Percentiles rank a stretch among this genome's conserved stretches.
phyloP scores from a whole-genome alignment of 305 asterid species.

The Fraxinus albicans region DNA sequence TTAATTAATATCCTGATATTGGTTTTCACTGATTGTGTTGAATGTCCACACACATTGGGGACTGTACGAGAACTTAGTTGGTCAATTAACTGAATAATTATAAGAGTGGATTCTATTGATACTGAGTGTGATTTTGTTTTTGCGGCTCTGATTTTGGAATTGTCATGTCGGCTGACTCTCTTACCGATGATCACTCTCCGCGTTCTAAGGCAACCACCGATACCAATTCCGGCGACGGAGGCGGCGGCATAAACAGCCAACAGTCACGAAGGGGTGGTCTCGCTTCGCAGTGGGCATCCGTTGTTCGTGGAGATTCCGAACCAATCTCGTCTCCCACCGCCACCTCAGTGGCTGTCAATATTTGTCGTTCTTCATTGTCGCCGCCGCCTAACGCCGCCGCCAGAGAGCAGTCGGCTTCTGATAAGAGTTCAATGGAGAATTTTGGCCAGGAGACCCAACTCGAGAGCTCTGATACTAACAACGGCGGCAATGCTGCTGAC shows the following conservation, averaged over 20 bases:
- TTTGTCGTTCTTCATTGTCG: conserved; percentile 31
- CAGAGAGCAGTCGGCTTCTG: conserved; percentile 30
- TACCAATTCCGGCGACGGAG: conserved; percentile 11
- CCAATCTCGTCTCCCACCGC: conserved; percentile 25
- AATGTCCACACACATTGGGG: not conserved
- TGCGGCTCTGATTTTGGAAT: not conserved
- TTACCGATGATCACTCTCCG: conserved; percentile 32
- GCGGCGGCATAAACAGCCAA: conserved; percentile 34
- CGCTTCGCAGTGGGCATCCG: conserved; percentile 3
- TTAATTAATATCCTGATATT: not conserved
- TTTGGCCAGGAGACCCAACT: conserved; percentile 33
- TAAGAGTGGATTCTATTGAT: not conserved
- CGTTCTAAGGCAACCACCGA: not conserved
- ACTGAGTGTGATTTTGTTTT: not conserved
- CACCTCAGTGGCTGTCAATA: not conserved
- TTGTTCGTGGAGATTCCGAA: conserved; percentile 47
- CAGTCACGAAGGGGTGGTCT: not conserved
- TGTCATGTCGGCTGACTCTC: conserved; percentile 5
- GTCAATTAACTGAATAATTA: not conserved
- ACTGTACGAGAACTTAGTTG: not conserved
- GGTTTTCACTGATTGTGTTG: not conserved
- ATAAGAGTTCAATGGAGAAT: conserved; percentile 30
- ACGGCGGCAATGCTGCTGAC: conserved; percentile 48
- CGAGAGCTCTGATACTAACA: conserved; percentile 37
- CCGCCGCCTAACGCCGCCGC: conserved; percentile 10